Evolutionary conservation across 176 grass and related monocot genomes (phyloP).

Genomic region (Lolium multiflorum): DNA sequence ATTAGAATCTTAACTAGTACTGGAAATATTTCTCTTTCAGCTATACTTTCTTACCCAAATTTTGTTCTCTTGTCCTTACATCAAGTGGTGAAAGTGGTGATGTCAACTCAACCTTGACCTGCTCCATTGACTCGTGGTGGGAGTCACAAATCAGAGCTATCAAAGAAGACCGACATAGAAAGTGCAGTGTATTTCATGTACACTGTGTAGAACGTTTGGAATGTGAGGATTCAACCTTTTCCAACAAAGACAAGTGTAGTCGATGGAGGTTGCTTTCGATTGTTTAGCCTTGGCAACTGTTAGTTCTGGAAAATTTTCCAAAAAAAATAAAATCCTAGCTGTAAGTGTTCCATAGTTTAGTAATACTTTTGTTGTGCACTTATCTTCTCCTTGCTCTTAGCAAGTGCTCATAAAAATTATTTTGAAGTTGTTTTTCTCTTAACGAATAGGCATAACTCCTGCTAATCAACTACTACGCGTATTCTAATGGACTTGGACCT

Average conservation of each 20-base stretch:
- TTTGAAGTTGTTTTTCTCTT: neutral
- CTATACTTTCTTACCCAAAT: neutral
- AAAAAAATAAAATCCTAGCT: neutral
- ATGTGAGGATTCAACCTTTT: neutral
- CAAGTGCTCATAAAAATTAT: neutral
- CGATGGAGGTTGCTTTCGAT: neutral
- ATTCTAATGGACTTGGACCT: slow-evolving; percentile 36
- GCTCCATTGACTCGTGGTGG: slow-evolving; percentile 19
- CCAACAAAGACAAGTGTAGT: neutral
- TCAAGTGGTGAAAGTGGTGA: slow-evolving; percentile 24
- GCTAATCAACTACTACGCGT: neutral
- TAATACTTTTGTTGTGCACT: neutral
- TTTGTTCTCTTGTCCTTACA: neutral
- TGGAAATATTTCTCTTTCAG: slow-evolving; percentile 2
- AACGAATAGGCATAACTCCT: neutral
- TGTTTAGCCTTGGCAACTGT: neutral
- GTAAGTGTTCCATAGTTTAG: neutral
- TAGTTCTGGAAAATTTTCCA: neutral
- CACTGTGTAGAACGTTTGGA: neutral
- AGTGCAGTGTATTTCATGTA: neutral
- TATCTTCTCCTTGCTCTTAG: neutral
- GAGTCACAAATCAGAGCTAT: neutral
- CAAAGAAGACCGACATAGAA: neutral
- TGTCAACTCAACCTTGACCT: neutral
- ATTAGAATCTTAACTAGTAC: neutral